Evolutionary conservation across 495 filamentous ascomycete genomes (phyloP), one percentile per base, ranked within the genome.

Genomic region (Filosporella fistucella): DNA sequence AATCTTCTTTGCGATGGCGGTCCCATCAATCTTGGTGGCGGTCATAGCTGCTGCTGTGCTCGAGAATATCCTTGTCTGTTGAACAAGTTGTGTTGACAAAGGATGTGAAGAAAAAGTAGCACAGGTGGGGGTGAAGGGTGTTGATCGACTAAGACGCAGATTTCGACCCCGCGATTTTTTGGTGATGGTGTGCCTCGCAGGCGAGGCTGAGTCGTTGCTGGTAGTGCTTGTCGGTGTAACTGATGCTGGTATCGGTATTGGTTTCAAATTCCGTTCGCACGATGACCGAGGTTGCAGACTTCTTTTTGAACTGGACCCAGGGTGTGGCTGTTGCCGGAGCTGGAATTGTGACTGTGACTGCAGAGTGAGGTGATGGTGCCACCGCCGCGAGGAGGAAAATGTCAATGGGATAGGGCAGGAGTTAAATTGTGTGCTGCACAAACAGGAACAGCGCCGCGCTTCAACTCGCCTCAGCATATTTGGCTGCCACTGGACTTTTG

Each of bases 11-110:
- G 94, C 94, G 69, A 96, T 91, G 54, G 86, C 88, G 23, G 86
- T 96, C 65, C 93, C 93, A 70, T 98, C 91, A 61, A 98, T 93
- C 73, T 87, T 96, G 61, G 81, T 78, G 51, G 89, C 91, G 55
- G 81, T 78, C 88, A 94, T 95, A 47, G 71, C 70, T 55, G 64
- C 61, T 28, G 59, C 22, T 57, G 69, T 72, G 59, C 61, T 67
- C 48, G 75, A 80, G 57, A 81, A 61, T 3, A 20, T 13, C 21
- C 55, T 49, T 9, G 12, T 33, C 18, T 17, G 34, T 24, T 18
- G 33, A 21, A 9, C 36, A 37, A 25, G 17, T 22, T 14, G 30
- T 13, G 23, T 4, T 48, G 51, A 16, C 17, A 35, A 10, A 40
- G 41, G 28, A 33, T 48, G 29, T 14, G 43, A 8, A 29, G 42